Evolutionary conservation across 306 rosid genomes (phyloP).

Genomic region (Lathyrus aphaca): DNA sequence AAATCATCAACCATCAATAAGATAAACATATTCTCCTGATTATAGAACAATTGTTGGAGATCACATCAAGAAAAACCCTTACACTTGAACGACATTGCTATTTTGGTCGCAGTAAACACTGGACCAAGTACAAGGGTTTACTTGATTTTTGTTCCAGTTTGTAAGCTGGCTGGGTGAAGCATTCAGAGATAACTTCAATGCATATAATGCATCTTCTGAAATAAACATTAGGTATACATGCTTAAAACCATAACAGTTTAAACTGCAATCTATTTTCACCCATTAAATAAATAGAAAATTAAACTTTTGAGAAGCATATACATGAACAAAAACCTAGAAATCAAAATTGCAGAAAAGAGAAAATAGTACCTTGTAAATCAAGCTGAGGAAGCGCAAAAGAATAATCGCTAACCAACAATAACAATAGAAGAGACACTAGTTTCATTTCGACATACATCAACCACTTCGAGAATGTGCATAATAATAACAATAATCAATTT

Average conservation of each 20-base stretch:
- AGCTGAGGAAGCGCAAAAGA: constrained; percentile 53
- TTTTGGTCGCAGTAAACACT: constrained; percentile 64
- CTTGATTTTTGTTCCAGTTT: constrained; percentile 77
- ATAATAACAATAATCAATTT: constrained; percentile 33
- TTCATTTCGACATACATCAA: constrained; percentile 57
- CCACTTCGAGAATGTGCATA: constrained; percentile 30
- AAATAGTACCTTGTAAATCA: constrained; percentile 69
- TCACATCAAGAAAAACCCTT: constrained; percentile 47
- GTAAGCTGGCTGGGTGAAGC: constrained; percentile 66
- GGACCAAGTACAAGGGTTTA: constrained; percentile 91
- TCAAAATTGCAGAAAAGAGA: background rate
- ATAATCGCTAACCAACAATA: constrained; percentile 49
- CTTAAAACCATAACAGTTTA: constrained; percentile 17
- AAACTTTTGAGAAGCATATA: too few species aligned
- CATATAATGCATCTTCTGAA: constrained; percentile 75
- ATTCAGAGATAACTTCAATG: constrained; percentile 59
- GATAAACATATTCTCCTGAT: constrained; percentile 16
- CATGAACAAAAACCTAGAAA: too few species aligned
- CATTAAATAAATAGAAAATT: too few species aligned
- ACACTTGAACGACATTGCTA: constrained; percentile 64
- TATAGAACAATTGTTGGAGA: constrained; percentile 14
- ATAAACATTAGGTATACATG: constrained; percentile 36
- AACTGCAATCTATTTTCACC: constrained; percentile 21
- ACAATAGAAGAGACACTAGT: constrained; percentile 42
- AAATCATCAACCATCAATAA: constrained; percentile 3